A percentile compares a stretch with the other conserved stretches of the same genome.
Conservation (phyloP, 805 yeast species). For the Jamesozyma gamospora region DNA sequence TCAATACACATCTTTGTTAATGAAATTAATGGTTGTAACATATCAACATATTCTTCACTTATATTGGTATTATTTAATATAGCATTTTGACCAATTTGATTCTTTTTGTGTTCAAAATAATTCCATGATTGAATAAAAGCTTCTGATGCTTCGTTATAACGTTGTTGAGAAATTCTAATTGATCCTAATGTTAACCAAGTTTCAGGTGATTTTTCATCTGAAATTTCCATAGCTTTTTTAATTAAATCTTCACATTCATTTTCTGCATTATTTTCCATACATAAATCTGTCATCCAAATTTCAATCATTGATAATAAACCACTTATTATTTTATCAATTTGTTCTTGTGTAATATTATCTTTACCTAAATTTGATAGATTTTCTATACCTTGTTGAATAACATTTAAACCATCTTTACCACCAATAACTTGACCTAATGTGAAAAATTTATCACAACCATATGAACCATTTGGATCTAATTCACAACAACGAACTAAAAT, state of each 20-base stretch:
- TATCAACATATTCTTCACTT: constrained; percentile 45
- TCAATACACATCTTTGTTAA: constrained; percentile 71
- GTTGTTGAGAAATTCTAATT: constrained; percentile 80
- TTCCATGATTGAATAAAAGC: constrained; percentile 68
- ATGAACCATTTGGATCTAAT: constrained; percentile 53
- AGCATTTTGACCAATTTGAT: constrained; percentile 35
- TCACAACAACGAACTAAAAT: constrained; percentile 51
- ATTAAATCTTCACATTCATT: constrained; percentile 63
- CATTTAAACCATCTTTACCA: constrained; percentile 59
- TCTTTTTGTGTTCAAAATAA: constrained; percentile 46
- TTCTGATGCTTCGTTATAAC: constrained; percentile 57
- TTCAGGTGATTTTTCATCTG: constrained; percentile 55
- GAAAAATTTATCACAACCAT: constrained; percentile 74
- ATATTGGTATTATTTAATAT: constrained; percentile 26
- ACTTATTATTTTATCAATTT: constrained; percentile 53
- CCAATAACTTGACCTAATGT: constrained; percentile 89
- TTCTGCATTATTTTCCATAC: constrained; percentile 91
- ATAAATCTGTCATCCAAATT: constrained; percentile 94
- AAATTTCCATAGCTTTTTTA: constrained; percentile 50
- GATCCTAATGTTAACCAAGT: constrained; percentile 76
- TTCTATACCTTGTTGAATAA: constrained; percentile 53
- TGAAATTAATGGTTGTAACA: constrained; percentile 64
- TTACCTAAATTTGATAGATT: constrained; percentile 21
- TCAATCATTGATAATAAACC: constrained; percentile 82
- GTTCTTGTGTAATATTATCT: constrained; percentile 27